phyloP scores from a whole-genome alignment of 2,329 filamentous ascomycete species.

The Sordariomycetes sp. region DNA sequence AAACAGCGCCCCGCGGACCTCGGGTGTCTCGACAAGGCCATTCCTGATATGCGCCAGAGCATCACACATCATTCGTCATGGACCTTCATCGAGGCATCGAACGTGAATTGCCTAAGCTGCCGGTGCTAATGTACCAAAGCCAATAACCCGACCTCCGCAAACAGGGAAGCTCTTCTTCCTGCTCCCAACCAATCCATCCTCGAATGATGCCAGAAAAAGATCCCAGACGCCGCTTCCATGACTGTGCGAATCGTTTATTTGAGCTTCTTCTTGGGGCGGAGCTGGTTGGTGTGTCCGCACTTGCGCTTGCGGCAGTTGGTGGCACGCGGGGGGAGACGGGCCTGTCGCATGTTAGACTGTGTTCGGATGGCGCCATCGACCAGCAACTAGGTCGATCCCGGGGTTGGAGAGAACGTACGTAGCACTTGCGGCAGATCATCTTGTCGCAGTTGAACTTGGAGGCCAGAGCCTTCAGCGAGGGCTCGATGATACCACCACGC shows the following conservation, averaged over 20 bases:
- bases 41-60: no score
- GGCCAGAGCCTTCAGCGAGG: slow-evolving; percentile 94
- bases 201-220: slow-evolving; percentile 24
- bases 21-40: no score
- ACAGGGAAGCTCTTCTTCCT: slow-evolving; percentile 18
- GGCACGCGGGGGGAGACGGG: slow-evolving; percentile 90
- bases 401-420: slow-evolving; percentile 52
- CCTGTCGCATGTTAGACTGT: slow-evolving; percentile 27
- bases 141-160: slow-evolving; percentile 25
- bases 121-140: slow-evolving; percentile 31
- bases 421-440: slow-evolving; percentile 99
- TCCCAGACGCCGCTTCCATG: slow-evolving; percentile 34
- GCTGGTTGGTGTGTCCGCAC: slow-evolving; percentile 99
- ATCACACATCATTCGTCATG: no score
- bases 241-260: slow-evolving; percentile 48
- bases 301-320: slow-evolving; percentile 99
- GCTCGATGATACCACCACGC: slow-evolving; percentile 98
- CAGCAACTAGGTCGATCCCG: neutral
- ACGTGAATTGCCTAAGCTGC: slow-evolving; percentile 26
- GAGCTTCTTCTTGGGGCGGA: slow-evolving; percentile 99
- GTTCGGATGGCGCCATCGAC: neutral
- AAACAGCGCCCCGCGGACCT: no score
- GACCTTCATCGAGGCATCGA: no score
- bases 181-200: slow-evolving; percentile 22
- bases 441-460: slow-evolving; percentile 99